Base-by-base conservation (phyloP, 2,329 filamentous ascomycete genomes). In the Colletotrichum orchidophilum region DNA sequence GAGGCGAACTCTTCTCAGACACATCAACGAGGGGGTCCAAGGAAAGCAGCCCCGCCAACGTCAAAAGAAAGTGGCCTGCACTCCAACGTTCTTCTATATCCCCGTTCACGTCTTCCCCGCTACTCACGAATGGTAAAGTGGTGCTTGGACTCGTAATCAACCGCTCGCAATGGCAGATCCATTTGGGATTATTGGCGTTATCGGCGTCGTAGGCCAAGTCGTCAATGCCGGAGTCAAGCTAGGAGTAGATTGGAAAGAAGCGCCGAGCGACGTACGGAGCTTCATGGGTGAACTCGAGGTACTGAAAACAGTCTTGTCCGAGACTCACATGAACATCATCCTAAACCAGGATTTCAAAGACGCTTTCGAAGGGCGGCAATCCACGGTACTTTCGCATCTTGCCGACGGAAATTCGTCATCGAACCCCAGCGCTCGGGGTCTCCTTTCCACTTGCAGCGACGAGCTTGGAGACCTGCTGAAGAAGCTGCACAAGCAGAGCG, bases 311-410 rank as follows among this genome's bases (percentile, higher is more conserved):
- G 66, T 69, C 53, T 60, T 74, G 1, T 70, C 29, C 18, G 71
- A 74, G 39, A 68, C 61, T 1, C 26, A 71, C 15, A 50, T 27
- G 2, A 67, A 72, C 29, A 35, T 75, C 50, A 24, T 76, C 35
- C 29, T 69, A 2, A 71, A 77, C 61, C 24, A 60, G 1, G 73
- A 76, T 18, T 77, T 77, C 21, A 68, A 50, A 24, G 63, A 66
- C 39, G 75, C 75, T 5, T 77, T 77, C 26, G 39, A 73, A 9
- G 70, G 73, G 49, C 70, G 39, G 6, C 68, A 66, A 8, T 77
- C 76, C 4, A 59, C 70, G 15, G 54, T 77, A 7, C 42, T 76
- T 26, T 73, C 61, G 15, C 50, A 69, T 13, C 21, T 72, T 21
- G 57, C 35, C 7, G 62, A 31, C 13, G 12, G 6, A 6, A 39